These are phyloP conservation scores for Cryptococcus hybrid DNA, from an alignment of 1,284 basidiomycete species.

Conservation along the genomic window DNA sequence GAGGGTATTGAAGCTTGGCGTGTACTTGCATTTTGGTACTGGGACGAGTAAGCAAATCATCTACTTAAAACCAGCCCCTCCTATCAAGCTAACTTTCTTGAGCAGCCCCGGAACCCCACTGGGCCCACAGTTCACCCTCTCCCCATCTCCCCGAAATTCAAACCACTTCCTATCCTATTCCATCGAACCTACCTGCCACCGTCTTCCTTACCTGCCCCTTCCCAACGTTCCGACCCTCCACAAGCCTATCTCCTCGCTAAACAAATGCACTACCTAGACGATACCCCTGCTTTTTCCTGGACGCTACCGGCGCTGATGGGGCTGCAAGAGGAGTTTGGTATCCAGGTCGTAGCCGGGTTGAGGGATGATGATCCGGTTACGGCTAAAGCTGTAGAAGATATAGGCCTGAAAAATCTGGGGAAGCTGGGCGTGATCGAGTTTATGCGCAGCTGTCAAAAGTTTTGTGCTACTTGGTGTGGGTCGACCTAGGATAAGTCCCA, in stretches of 20 bases:
- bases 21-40: slow-evolving; percentile 46
- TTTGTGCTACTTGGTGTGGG: slow-evolving; percentile 37
- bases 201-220: slow-evolving; percentile 22
- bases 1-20: slow-evolving; percentile 47
- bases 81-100: background rate
- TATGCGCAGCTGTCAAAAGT: slow-evolving; percentile 21
- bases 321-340: slow-evolving; percentile 16
- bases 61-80: background rate
- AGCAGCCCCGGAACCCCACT: slow-evolving; percentile 39
- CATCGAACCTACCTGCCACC: slow-evolving; percentile 44
- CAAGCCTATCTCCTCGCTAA: slow-evolving; percentile 49
- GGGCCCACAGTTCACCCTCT: slow-evolving; percentile 46
- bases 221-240: slow-evolving; percentile 22
- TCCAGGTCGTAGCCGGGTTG: slow-evolving; percentile 28
- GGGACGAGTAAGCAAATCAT: slow-evolving; percentile 35
- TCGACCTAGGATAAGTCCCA: slow-evolving; percentile 31
- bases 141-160: slow-evolving; percentile 36
- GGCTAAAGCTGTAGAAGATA: slow-evolving; percentile 9
- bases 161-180: slow-evolving; percentile 49
- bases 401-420: slow-evolving; percentile 26
- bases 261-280: slow-evolving; percentile 35
- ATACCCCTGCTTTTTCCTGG: slow-evolving; percentile 27
- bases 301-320: slow-evolving; percentile 20
- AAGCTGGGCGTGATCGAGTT: slow-evolving; percentile 32
- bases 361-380: slow-evolving; percentile 24